These are phyloP conservation scores for Chaetothyriales sp. DNA, from an alignment of 2,329 filamentous ascomycete species.

Conservation along the genomic window DNA sequence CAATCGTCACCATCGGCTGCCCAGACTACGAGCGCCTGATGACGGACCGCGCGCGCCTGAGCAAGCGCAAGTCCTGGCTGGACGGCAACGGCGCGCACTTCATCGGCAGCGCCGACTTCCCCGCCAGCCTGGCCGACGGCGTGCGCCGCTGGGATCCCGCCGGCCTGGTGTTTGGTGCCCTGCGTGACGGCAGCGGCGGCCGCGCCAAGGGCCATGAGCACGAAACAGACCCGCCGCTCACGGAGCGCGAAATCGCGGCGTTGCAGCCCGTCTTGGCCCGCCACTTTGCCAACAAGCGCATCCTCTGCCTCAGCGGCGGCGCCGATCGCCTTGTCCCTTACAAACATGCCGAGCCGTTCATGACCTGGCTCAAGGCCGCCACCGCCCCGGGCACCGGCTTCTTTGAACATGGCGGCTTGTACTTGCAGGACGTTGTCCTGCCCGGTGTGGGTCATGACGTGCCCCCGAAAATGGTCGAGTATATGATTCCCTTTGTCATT, in stretches of 20 bases:
- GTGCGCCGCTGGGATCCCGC: slow-evolving; percentile 59
- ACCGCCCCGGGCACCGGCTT: slow-evolving; percentile 25
- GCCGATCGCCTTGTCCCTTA: slow-evolving; percentile 48
- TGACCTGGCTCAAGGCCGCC: slow-evolving; percentile 39
- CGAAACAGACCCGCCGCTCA: slow-evolving; percentile 22
- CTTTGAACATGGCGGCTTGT: slow-evolving; percentile 36
- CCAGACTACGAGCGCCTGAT: slow-evolving; percentile 76
- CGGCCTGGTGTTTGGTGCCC: slow-evolving; percentile 50
- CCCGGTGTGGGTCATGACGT: slow-evolving; percentile 44
- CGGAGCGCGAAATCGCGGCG: slow-evolving; percentile 13
- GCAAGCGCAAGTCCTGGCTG: slow-evolving; percentile 47
- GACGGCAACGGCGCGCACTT: slow-evolving; percentile 47
- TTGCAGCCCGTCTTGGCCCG: slow-evolving; percentile 29
- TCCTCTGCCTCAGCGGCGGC: slow-evolving; percentile 39
- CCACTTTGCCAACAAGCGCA: slow-evolving; percentile 35
- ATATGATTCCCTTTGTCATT: slow-evolving; percentile 39
- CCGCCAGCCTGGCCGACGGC: slow-evolving; percentile 47
- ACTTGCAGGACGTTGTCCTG: slow-evolving; percentile 43
- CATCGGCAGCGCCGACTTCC: slow-evolving; percentile 65
- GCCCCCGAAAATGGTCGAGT: slow-evolving; percentile 39
- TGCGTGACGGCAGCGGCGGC: slow-evolving; percentile 14
- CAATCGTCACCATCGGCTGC: slow-evolving; percentile 70
- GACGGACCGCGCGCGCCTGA: slow-evolving; percentile 58
- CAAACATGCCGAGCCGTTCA: slow-evolving; percentile 39
- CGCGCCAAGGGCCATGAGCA: slow-evolving; percentile 17